Percentiles rank a stretch among this genome's conserved stretches.
phyloP scores from a whole-genome alignment of 495 filamentous ascomycete species.

The Parachaetomium inaequale region DNA sequence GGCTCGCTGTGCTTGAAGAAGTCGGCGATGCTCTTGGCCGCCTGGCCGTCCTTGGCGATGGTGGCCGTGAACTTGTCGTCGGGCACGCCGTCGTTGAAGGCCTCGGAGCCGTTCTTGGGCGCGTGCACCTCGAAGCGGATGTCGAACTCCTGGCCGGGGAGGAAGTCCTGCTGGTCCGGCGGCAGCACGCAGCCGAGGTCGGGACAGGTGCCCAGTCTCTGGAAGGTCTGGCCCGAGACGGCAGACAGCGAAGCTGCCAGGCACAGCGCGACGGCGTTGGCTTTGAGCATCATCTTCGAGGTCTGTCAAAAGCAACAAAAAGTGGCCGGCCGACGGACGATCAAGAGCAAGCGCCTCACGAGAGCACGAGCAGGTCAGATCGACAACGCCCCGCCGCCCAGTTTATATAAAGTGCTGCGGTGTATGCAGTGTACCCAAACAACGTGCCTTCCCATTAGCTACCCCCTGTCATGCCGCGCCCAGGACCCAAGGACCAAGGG shows the following conservation, averaged over 20 bases:
- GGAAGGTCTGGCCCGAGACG: slow-evolving; percentile 60
- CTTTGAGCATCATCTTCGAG: slow-evolving; percentile 31
- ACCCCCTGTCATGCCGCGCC: not conserved
- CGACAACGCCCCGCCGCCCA: slow-evolving; percentile 5
- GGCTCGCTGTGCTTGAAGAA: slow-evolving; percentile 62
- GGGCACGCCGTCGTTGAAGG: slow-evolving; percentile 53
- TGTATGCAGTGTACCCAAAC: slow-evolving; percentile 1
- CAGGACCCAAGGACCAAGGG: not conserved
- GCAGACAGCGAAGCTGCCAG: slow-evolving; percentile 35
- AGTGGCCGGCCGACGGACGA: not conserved
- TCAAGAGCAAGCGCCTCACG: not conserved
- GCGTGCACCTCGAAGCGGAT: slow-evolving; percentile 74
- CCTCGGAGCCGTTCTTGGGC: slow-evolving; percentile 70
- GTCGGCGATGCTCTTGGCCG: slow-evolving; percentile 46
- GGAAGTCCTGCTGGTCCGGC: slow-evolving; percentile 72
- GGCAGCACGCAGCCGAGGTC: slow-evolving; percentile 70
- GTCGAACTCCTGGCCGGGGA: slow-evolving; percentile 71
- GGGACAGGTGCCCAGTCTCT: slow-evolving; percentile 66
- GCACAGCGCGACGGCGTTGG: slow-evolving; percentile 27
- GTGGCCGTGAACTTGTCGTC: slow-evolving; percentile 68
- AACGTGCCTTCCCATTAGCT: slow-evolving; percentile 2
- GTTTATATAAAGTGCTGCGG: slow-evolving; percentile 9
- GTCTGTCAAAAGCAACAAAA: not conserved
- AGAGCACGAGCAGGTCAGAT: not conserved
- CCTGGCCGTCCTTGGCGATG: slow-evolving; percentile 55